Conservation (phyloP, 2,329 filamentous ascomycete genomes). For the Ophiostoma angusticollis region DNA sequence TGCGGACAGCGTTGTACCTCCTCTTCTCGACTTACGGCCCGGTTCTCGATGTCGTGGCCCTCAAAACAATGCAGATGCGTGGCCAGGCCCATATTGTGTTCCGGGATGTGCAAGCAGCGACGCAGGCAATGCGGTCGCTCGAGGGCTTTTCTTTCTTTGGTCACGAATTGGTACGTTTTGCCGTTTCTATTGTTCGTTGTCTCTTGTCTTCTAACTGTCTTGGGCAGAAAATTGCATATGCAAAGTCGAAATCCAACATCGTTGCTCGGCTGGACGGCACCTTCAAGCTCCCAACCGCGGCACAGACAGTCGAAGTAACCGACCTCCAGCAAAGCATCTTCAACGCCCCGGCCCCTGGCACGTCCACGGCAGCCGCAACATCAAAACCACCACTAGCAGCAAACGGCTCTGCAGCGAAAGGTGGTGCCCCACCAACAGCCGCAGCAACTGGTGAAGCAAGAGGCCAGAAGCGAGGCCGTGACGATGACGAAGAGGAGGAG, state of each 20-base stretch:
- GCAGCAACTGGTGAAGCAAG: slow-evolving; percentile 18
- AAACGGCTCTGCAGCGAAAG: neutral
- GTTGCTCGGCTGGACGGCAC: slow-evolving; percentile 87
- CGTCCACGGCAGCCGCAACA: slow-evolving; percentile 32
- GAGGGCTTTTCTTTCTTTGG: slow-evolving; percentile 82
- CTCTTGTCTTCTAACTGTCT: neutral
- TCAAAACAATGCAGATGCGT: slow-evolving; percentile 86
- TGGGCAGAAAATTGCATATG: slow-evolving; percentile 73
- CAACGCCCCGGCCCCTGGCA: slow-evolving; percentile 47
- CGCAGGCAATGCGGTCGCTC: slow-evolving; percentile 80
- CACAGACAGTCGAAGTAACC: slow-evolving; percentile 49
- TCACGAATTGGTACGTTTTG: slow-evolving; percentile 58
- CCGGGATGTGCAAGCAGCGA: slow-evolving; percentile 79
- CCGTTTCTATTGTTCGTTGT: neutral
- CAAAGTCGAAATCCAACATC: slow-evolving; percentile 76
- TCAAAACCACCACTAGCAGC: neutral
- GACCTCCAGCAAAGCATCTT: slow-evolving; percentile 72
- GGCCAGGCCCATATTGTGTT: slow-evolving; percentile 92
- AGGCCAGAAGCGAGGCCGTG: slow-evolving; percentile 58
- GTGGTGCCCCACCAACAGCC: neutral
- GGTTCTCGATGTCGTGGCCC: slow-evolving; percentile 78
- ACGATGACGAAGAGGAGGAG: slow-evolving; percentile 52
- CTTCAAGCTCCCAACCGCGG: slow-evolving; percentile 54
- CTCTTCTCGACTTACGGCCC: slow-evolving; percentile 89
- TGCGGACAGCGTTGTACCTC: slow-evolving; percentile 79